Evolutionary conservation across 139 green algal species (phyloP), one percentile per base, ranked within the genome.

Genomic region (Mesostigma viride): DNA sequence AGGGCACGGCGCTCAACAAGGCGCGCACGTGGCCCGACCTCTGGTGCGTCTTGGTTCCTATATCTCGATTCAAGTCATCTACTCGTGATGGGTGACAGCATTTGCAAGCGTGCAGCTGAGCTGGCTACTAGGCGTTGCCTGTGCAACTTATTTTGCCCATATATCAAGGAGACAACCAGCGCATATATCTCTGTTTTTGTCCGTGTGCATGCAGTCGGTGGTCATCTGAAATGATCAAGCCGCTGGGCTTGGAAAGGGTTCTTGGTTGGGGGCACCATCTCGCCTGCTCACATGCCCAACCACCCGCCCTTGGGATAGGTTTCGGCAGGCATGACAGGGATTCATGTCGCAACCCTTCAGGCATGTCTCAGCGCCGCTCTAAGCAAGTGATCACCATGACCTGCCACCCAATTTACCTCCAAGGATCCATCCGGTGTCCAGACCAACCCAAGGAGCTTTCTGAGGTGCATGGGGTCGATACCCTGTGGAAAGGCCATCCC

Each of bases 1-100:
- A 74, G 47, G 67, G 67, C 22, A 72, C n/a, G 40, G 22, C 6
- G 8, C n/a, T 74, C 31, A 72, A 74, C 2, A 24, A 27, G 6
- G 63, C 60, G 60, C 27, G 48, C 24, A 64, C 58, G 1, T 24
- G 63, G 4, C 3, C n/a, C 20, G 62, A 70, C 34, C 35, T 74
- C 35, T 63, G 67, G 65, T 71, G 27, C 28, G 56, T 56, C 22
- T 56, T 22, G 45, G 20, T 56, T 22, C 22, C 22, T 56, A 56
- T 56, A 56, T 22, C 22, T 56, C 22, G 22, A 22, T 56, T 22
- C 22, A 56, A 22, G 20, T 22, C 45, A 22, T 28, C 45, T 22
- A 56, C 22, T 22, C 45, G 45, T 28, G 22, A 56, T 56, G 45
- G 22, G 45, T 56, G 22, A 22, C 22, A 22, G 45, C 22, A 22